Evolutionary conservation across 1,139 yeast species (phyloP).

Genomic region (Hansenula sp.): DNA sequence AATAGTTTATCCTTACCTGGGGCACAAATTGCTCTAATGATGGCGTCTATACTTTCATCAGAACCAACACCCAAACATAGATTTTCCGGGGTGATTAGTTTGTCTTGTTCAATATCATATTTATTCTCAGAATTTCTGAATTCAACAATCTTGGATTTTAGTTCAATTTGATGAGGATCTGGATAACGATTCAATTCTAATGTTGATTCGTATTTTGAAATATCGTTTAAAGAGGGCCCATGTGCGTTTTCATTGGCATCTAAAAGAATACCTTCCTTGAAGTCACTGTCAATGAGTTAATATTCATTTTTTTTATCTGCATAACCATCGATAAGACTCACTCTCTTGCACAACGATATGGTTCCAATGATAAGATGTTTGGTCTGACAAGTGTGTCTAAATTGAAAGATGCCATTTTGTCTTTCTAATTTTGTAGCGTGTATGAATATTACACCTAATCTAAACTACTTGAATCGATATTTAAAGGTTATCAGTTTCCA

Average conservation of each 20-base stretch:
- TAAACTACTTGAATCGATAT: too few species aligned
- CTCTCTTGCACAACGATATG: conserved; percentile 96
- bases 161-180: conserved; percentile 88
- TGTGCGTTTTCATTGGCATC: conserved; percentile 97
- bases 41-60: conserved; percentile 89
- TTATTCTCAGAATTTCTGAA: conserved; percentile 55
- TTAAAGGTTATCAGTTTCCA: too few species aligned
- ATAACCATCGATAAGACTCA: conserved; percentile 15
- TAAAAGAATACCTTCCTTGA: conserved; percentile 75
- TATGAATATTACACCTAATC: too few species aligned
- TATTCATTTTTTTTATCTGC: too few species aligned
- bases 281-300: conserved; percentile 41
- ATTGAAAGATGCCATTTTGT: conserved; percentile 35
- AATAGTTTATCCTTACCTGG: conserved; percentile 83
- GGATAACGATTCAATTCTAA: conserved; percentile 83
- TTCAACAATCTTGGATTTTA: conserved; percentile 67
- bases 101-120: conserved; percentile 10
- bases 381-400: conserved; percentile 70
- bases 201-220: conserved; percentile 31
- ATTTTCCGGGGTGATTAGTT: conserved; percentile 55
- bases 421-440: neutral
- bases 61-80: conserved; percentile 95
- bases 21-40: conserved; percentile 77
- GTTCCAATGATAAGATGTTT: conserved; percentile 74
- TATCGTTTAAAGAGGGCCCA: conserved; percentile 67